phyloP scores from a whole-genome alignment of 2,329 filamentous ascomycete genomes.

The Sclerotinia sclerotiorum region DNA sequence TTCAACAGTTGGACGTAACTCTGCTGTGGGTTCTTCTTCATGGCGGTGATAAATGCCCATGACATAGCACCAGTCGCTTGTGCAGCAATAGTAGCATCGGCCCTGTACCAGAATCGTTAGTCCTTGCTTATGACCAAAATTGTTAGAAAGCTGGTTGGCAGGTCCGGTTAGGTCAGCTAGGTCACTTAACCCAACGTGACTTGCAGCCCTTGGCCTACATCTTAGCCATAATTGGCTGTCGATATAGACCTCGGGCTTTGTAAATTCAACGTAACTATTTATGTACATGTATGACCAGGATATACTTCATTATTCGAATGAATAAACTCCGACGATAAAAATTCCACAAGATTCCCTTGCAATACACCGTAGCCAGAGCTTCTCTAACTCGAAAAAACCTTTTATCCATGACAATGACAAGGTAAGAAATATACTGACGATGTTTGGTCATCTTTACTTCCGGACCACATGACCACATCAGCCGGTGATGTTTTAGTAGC shows the following conservation, averaged over 20 bases:
- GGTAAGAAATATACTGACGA: slow-evolving; percentile 61
- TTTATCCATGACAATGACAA: slow-evolving; percentile 61
- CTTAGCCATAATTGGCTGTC: slow-evolving; percentile 34
- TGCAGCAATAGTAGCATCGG: slow-evolving; percentile 80
- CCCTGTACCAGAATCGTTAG: slow-evolving; percentile 50
- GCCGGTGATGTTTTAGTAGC: slow-evolving; percentile 90
- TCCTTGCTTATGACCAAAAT: background rate
- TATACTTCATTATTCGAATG: slow-evolving; percentile 27
- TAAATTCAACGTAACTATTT: slow-evolving; percentile 26
- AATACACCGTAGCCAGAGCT: slow-evolving; percentile 57
- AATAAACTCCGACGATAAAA: slow-evolving; percentile 34
- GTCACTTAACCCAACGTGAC: slow-evolving; percentile 39
- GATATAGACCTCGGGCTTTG: slow-evolving; percentile 35
- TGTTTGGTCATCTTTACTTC: slow-evolving; percentile 93
- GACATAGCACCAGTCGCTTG: slow-evolving; percentile 98
- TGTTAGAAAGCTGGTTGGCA: background rate
- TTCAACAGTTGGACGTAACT: slow-evolving; percentile 95
- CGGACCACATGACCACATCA: slow-evolving; percentile 97
- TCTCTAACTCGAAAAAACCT: slow-evolving; percentile 46
- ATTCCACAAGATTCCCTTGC: slow-evolving; percentile 51
- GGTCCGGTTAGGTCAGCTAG: slow-evolving; percentile 2
- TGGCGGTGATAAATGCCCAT: slow-evolving; percentile 88
- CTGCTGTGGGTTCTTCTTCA: slow-evolving; percentile 92
- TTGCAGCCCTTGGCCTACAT: slow-evolving; percentile 38
- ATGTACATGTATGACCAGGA: slow-evolving; percentile 28